Conservation (phyloP, 148 eudicot genomes). For the Rhododendron henanense region DNA sequence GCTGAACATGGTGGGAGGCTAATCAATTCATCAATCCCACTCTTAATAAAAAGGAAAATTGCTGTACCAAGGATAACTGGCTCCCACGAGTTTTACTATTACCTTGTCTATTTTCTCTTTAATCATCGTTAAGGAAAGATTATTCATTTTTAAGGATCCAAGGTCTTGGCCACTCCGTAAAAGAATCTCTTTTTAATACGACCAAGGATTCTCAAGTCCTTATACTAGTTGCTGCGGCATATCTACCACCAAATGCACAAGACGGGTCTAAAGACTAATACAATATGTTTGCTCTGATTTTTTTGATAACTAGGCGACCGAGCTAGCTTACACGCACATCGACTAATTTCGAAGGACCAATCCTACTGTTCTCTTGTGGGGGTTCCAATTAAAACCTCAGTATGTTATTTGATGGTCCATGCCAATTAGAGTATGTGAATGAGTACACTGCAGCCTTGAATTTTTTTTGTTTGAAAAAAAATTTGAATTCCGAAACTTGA, state of each 20-base stretch:
- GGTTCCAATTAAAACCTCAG: too few relatives aligned
- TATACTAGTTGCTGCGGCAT: not conserved
- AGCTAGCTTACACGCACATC: too few relatives aligned
- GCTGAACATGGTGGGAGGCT: conserved; percentile 2
- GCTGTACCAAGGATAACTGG: not conserved
- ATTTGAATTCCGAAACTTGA: not conserved
- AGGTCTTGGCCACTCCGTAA: not conserved
- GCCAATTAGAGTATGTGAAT: too few relatives aligned
- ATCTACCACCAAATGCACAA: not conserved
- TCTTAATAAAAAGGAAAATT: not conserved
- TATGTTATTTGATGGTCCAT: too few relatives aligned
- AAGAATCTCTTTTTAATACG: not conserved
- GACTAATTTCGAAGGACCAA: too few relatives aligned
- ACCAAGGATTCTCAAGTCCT: not conserved
- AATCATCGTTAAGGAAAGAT: not conserved
- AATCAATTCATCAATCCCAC: conserved; percentile 1
- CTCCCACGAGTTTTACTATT: not conserved
- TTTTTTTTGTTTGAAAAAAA: too few relatives aligned
- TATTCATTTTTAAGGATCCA: not conserved
- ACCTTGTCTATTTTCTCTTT: not conserved
- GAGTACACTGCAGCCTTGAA: not conserved
- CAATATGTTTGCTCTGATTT: too few relatives aligned
- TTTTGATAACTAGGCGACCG: too few relatives aligned
- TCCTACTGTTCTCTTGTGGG: too few relatives aligned
- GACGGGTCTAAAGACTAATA: not conserved